phyloP scores from a whole-genome alignment of 2,329 filamentous ascomycete species.

The Trichoderma semiorbis region DNA sequence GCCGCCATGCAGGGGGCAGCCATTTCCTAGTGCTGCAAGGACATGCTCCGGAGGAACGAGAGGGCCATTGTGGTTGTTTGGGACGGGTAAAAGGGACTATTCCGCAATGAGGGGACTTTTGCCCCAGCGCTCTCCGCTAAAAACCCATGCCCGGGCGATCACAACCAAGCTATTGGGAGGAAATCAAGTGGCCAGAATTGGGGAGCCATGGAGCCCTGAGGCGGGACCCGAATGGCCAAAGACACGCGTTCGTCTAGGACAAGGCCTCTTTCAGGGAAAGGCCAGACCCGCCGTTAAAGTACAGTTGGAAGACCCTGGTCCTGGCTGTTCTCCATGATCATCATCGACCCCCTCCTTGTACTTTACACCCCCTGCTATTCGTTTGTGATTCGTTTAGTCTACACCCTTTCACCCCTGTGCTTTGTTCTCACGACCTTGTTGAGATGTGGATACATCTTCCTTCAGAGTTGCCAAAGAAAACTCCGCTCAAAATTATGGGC shows the following conservation, averaged over 20 bases:
- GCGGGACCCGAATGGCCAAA: conserved; percentile 10
- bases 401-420: neutral
- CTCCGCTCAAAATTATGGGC: conserved; percentile 5
- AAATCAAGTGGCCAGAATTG: conserved; percentile 6
- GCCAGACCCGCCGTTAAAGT: conserved; percentile 3
- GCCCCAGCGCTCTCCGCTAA: conserved; percentile 14
- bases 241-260: conserved; percentile 11
- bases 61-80: neutral
- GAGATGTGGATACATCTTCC: neutral
- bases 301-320: neutral
- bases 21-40: neutral
- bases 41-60: neutral
- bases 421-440: neutral
- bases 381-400: neutral
- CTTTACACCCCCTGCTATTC: neutral
- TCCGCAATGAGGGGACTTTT: conserved; percentile 9
- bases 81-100: conserved; percentile 14
- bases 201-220: conserved; percentile 7
- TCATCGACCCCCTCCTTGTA: neutral
- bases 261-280: neutral
- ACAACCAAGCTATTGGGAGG: conserved; percentile 17
- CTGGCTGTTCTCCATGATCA: conserved; percentile 14
- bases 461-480: conserved; percentile 2
- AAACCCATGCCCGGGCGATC: conserved; percentile 15
- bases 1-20: neutral